Evolutionary conservation across 1,284 basidiomycete species (phyloP).

Genomic region (Mycosarcoma mackinlayi): DNA sequence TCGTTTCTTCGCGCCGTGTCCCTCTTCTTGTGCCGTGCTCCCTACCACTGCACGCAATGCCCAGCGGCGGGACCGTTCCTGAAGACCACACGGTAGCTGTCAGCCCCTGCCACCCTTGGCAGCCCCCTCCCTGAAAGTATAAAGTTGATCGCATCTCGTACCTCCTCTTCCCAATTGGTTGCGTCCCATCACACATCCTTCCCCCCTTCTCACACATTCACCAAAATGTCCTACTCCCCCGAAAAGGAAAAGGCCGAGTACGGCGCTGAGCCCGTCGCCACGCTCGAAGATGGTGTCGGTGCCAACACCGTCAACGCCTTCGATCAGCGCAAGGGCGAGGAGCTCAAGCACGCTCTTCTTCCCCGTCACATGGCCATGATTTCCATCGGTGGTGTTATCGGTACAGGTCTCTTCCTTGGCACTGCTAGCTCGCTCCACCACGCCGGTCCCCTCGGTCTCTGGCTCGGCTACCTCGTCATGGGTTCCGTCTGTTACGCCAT

Average conservation of each 20-base stretch:
- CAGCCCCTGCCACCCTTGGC: neutral
- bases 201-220: neutral
- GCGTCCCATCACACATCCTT: neutral
- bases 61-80: neutral
- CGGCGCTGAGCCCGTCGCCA: constrained; percentile 31
- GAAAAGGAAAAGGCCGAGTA: constrained; percentile 42
- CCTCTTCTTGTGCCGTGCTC: neutral
- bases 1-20: neutral
- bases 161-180: neutral
- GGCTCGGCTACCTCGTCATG: constrained; percentile 67
- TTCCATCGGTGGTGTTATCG: constrained; percentile 50
- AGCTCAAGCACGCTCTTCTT: constrained; percentile 53
- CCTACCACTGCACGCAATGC: no score
- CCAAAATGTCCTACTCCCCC: constrained; percentile 36
- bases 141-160: constrained; percentile 7
- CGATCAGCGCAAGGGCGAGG: constrained; percentile 51
- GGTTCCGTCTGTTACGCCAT: constrained; percentile 58
- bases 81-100: constrained; percentile 1
- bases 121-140: constrained; percentile 15
- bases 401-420: constrained; percentile 75
- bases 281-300: constrained; percentile 41
- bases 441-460: constrained; percentile 70
- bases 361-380: constrained; percentile 57
- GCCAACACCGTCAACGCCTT: constrained; percentile 31
- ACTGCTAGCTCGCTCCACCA: constrained; percentile 74